Percentiles rank a stretch among this genome's conserved stretches.
Evolutionary conservation across 257 asterid genomes (phyloP).

Genomic region (Gentiana dahurica): DNA sequence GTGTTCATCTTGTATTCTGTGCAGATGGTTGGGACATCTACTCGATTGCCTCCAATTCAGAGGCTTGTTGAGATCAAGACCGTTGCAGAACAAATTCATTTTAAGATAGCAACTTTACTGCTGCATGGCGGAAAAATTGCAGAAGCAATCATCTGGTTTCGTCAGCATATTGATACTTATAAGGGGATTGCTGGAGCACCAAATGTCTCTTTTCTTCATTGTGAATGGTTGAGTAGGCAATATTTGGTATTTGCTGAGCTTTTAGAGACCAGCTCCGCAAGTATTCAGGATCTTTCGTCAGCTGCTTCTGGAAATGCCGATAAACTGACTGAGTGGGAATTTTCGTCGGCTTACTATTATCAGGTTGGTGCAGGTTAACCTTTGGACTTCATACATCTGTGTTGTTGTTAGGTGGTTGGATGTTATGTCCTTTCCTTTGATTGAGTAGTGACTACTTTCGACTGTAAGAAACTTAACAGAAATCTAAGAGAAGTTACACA

Average conservation of each 20-base stretch:
- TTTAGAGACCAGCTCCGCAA: conserved; percentile 71
- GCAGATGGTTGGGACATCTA: conserved; percentile 85
- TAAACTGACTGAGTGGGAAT: conserved; percentile 81
- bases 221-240: conserved; percentile 99
- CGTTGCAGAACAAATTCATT: conserved; percentile 82
- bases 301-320: conserved; percentile 44
- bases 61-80: conserved; percentile 79
- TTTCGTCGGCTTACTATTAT: conserved; percentile 71
- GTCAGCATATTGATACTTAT: conserved; percentile 60
- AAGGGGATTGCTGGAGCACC: conserved; percentile 64
- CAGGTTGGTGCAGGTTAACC: conserved; percentile 39
- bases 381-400: not conserved
- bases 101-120: conserved; percentile 78
- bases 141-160: conserved; percentile 86
- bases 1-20: not conserved
- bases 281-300: conserved; percentile 31
- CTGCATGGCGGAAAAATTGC: conserved; percentile 81
- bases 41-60: conserved; percentile 87
- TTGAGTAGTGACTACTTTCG: not conserved
- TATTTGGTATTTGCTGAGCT: conserved; percentile 81
- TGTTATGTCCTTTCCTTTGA: not conserved
- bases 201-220: conserved; percentile 73
- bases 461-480: not conserved
- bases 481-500: not conserved
- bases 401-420: not conserved